A percentile compares a stretch with the other conserved stretches of the same genome.
Conservation (phyloP, 768 basidiomycete species). For the Crassisporium funariophilum region DNA sequence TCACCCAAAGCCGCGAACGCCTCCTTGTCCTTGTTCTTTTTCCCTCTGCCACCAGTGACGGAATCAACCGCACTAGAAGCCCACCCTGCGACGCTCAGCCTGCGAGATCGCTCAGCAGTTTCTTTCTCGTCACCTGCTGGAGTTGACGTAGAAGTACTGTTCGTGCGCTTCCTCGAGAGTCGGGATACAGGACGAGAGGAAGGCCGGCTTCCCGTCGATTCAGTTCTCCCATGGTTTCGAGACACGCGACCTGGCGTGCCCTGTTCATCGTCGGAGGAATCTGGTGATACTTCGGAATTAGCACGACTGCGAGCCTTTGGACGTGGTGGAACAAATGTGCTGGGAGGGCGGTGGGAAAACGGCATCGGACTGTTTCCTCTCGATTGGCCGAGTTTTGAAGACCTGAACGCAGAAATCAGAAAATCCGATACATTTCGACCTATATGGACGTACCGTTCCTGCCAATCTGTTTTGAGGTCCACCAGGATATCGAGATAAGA, state of each 20-base stretch:
- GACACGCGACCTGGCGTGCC: constrained; percentile 27
- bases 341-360: not conserved
- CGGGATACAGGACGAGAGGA: constrained; percentile 58
- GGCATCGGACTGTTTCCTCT: not conserved
- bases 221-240: constrained; percentile 37
- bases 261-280: constrained; percentile 43
- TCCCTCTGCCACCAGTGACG: constrained; percentile 54
- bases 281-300: constrained; percentile 12
- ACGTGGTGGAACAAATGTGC: not conserved
- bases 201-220: constrained; percentile 43
- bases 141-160: constrained; percentile 48
- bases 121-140: constrained; percentile 23
- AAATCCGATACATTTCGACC: too few relatives aligned
- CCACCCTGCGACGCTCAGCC: constrained; percentile 62
- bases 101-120: constrained; percentile 38
- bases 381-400: not conserved
- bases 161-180: constrained; percentile 66
- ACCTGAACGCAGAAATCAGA: too few relatives aligned
- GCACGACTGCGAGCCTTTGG: constrained; percentile 1
- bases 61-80: constrained; percentile 66
- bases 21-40: constrained; percentile 59
- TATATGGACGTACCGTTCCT: constrained; percentile 54
- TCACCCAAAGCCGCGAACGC: constrained; percentile 59
- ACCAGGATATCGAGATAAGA: constrained; percentile 74
- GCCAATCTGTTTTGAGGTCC: constrained; percentile 71